phyloP scores from a whole-genome alignment of 208 protist genomes.

The Trypanosoma scelopori region DNA sequence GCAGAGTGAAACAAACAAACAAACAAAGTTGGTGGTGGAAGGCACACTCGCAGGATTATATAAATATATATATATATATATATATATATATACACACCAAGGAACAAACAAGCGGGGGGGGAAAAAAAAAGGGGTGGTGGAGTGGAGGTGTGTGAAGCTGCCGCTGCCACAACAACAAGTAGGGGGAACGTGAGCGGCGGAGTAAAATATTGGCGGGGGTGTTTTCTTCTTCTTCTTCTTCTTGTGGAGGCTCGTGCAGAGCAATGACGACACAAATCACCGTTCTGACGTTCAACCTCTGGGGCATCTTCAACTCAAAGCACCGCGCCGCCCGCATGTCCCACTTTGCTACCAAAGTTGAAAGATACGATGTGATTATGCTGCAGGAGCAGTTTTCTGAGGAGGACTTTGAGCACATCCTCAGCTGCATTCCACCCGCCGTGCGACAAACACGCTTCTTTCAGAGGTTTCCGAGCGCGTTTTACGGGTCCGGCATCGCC shows the following conservation, averaged over 20 bases:
- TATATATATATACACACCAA: too few relatives aligned
- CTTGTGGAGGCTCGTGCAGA: neutral
- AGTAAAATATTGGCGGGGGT: too few relatives aligned
- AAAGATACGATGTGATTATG: constrained; percentile 78
- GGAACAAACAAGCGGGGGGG: too few relatives aligned
- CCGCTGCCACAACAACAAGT: too few relatives aligned
- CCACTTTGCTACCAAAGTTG: constrained; percentile 76
- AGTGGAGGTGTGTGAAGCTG: too few relatives aligned
- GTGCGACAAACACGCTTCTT: constrained; percentile 62
- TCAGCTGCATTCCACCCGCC: constrained; percentile 31
- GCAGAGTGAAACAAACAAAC: too few relatives aligned
- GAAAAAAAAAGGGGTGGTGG: too few relatives aligned
- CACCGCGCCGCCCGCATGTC: constrained; percentile 71
- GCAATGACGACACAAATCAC: constrained; percentile 33
- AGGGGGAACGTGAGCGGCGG: too few relatives aligned
- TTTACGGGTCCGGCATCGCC: constrained; percentile 84
- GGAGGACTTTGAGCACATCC: constrained; percentile 73
- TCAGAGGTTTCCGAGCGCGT: constrained; percentile 74
- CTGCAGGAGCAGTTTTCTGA: constrained; percentile 86
- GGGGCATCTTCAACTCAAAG: constrained; percentile 92
- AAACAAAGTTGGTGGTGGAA: too few relatives aligned
- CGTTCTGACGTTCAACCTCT: constrained; percentile 85
- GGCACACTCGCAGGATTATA: too few relatives aligned
- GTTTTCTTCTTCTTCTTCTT: neutral
- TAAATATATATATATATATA: too few relatives aligned